Evolutionary conservation across 768 basidiomycete species (phyloP).

Genomic region (Russula ochroleuca): DNA sequence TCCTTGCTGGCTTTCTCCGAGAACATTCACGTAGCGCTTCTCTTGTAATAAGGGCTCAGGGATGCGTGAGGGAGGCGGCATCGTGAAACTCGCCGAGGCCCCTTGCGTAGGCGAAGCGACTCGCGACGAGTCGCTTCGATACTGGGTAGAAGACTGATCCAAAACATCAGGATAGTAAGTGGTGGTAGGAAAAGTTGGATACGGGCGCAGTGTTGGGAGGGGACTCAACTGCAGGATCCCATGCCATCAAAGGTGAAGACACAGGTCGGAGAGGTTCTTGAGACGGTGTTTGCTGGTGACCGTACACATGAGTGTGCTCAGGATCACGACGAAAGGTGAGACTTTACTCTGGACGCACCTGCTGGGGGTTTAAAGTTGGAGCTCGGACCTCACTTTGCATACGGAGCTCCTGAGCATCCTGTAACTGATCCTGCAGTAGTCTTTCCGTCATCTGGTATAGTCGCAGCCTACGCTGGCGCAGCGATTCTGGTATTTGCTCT

Average conservation of each 20-base stretch:
- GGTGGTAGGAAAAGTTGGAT: constrained; percentile 60
- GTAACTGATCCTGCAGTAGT: constrained; percentile 3
- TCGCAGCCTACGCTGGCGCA: neutral
- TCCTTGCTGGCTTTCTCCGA: constrained; percentile 43
- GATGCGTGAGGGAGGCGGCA: constrained; percentile 56
- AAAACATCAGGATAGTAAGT: constrained; percentile 83
- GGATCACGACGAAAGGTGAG: constrained; percentile 25
- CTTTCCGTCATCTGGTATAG: neutral
- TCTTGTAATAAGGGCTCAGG: constrained; percentile 61
- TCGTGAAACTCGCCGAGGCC: constrained; percentile 49
- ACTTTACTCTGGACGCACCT: constrained; percentile 28
- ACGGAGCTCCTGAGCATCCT: constrained; percentile 5
- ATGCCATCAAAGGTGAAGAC: constrained; percentile 64
- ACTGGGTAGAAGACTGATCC: constrained; percentile 57
- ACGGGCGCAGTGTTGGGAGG: constrained; percentile 61
- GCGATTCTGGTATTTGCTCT: neutral
- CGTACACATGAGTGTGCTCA: constrained; percentile 31
- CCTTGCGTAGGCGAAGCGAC: constrained; percentile 15
- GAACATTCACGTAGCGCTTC: constrained; percentile 68
- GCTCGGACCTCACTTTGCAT: constrained; percentile 26
- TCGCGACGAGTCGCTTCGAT: constrained; percentile 36
- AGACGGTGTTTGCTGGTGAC: constrained; percentile 24
- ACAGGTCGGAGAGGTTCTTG: constrained; percentile 41
- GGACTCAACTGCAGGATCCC: constrained; percentile 78
- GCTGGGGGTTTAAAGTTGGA: constrained; percentile 29